phyloP scores from a whole-genome alignment of 2,329 filamentous ascomycete species.

The Paraphaeosphaeria sporulosa region DNA sequence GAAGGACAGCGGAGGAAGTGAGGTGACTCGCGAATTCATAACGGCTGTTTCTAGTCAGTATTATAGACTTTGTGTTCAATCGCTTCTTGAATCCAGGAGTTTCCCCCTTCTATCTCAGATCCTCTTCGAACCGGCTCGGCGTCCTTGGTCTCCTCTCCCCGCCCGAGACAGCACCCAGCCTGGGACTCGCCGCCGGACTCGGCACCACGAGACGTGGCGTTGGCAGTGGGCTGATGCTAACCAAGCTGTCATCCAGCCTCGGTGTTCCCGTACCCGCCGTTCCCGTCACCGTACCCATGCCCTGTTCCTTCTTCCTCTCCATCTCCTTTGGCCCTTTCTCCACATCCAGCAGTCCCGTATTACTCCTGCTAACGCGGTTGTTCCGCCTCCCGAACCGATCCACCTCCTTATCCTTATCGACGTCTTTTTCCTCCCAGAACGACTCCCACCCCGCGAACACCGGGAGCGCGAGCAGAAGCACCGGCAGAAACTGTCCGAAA shows the following conservation, averaged over 20 bases:
- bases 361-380: constrained; percentile 14
- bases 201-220: constrained; percentile 15
- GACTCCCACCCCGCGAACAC: constrained; percentile 44
- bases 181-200: constrained; percentile 14
- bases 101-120: constrained; percentile 1
- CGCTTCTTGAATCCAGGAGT: too few species aligned
- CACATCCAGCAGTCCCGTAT: constrained; percentile 5
- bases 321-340: not conserved
- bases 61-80: not conserved
- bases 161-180: constrained; percentile 12
- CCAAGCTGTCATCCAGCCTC: constrained; percentile 6
- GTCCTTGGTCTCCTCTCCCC: constrained; percentile 14
- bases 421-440: constrained; percentile 25
- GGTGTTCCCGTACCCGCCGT: not conserved
- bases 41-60: not conserved
- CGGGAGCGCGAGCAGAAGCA: constrained; percentile 39
- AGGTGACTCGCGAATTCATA: not conserved
- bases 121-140: constrained; percentile 15
- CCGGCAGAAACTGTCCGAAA: constrained; percentile 42
- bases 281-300: not conserved
- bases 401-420: constrained; percentile 4
- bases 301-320: not conserved
- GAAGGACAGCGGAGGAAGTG: not conserved
- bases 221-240: constrained; percentile 3
- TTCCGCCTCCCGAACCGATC: constrained; percentile 19